Conservation (phyloP, 1,139 yeast species). For the Spathaspora sp. region DNA sequence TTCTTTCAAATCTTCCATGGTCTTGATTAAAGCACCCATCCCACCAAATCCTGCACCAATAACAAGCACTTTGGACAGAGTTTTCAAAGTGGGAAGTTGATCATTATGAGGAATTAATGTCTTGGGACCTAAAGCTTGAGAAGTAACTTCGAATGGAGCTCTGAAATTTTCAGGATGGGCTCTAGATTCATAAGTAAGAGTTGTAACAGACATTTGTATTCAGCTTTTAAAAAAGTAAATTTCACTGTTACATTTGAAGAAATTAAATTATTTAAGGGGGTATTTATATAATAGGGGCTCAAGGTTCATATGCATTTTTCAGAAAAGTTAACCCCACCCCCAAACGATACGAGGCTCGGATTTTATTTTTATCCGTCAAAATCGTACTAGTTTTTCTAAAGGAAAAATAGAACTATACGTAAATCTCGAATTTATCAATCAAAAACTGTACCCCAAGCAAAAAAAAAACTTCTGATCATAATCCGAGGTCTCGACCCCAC, state of each 20-base stretch:
- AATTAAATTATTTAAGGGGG: not conserved
- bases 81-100: constrained; percentile 21
- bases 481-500: no score
- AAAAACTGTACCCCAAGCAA: no score
- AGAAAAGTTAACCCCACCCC: no score
- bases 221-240: not conserved
- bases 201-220: constrained; percentile 24
- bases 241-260: not conserved
- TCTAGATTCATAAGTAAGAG: constrained; percentile 34
- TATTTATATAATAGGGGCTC: not conserved
- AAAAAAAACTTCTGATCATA: no score
- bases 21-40: constrained; percentile 32
- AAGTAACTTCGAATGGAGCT: constrained; percentile 28
- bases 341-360: no score
- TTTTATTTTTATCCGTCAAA: no score
- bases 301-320: not conserved
- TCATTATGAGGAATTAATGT: constrained; percentile 17
- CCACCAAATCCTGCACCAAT: constrained; percentile 55
- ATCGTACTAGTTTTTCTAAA: no score
- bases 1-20: constrained; percentile 28
- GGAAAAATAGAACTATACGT: no score
- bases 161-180: constrained; percentile 32
- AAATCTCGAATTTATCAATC: no score
- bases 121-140: constrained; percentile 26
- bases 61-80: constrained; percentile 34